Evolutionary conservation across 495 filamentous ascomycete genomes (phyloP).

Genomic region (Endocarpon pusillum): DNA sequence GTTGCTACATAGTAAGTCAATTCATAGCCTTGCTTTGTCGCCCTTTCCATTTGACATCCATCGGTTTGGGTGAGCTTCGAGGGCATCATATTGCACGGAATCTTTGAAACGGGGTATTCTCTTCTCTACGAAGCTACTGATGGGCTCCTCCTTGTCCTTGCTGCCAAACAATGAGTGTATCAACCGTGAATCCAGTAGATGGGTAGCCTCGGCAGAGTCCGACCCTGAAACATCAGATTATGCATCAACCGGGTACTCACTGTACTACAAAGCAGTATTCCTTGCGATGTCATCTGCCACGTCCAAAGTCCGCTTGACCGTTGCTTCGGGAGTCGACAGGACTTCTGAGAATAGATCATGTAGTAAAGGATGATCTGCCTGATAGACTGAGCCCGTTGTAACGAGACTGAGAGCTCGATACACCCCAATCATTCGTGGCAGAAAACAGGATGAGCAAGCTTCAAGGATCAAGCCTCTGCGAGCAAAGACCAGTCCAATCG

Average conservation of each 20-base stretch:
- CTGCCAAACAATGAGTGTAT: constrained; percentile 37
- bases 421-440: constrained; percentile 41
- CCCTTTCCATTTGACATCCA: constrained; percentile 29
- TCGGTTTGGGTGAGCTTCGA: constrained; percentile 27
- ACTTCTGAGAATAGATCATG: constrained; percentile 38
- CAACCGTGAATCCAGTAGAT: constrained; percentile 39
- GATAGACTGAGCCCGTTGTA: constrained; percentile 19
- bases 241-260: constrained; percentile 37
- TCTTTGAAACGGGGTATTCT: constrained; percentile 34
- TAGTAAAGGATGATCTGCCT: constrained; percentile 25
- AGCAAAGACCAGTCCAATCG: constrained; percentile 49
- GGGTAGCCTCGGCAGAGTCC: constrained; percentile 35
- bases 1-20: background rate
- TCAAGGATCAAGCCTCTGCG: constrained; percentile 45
- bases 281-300: constrained; percentile 38
- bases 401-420: constrained; percentile 36
- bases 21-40: background rate
- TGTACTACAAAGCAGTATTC: constrained; percentile 38
- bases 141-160: constrained; percentile 31
- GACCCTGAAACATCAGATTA: constrained; percentile 42
- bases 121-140: constrained; percentile 28
- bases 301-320: constrained; percentile 37
- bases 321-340: constrained; percentile 27
- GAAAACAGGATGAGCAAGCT: constrained; percentile 44
- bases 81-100: constrained; percentile 28